Conservation (phyloP, 441 rosid species). For the Theobroma grandiflorum region DNA sequence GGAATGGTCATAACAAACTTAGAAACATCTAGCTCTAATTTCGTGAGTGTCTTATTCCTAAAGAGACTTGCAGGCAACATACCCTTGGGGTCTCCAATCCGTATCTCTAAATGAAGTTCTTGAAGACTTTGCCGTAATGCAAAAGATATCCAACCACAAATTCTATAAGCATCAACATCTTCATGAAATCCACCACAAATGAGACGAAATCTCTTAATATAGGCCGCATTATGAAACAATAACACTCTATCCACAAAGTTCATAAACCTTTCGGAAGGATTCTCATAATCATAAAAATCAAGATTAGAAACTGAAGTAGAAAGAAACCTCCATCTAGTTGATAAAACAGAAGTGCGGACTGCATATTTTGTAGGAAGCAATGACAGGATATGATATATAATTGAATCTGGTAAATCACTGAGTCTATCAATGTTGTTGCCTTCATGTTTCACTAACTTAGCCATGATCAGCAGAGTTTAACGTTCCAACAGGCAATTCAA, state of each 20-base stretch:
- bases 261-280: neutral
- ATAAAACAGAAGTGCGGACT: neutral
- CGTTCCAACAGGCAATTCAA: neutral
- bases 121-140: neutral
- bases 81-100: accelerated
- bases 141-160: neutral
- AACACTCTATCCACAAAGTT: slow-evolving; percentile 17
- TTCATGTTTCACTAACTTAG: neutral
- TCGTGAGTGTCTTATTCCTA: neutral
- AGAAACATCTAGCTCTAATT: neutral
- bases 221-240: neutral
- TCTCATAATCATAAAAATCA: neutral
- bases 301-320: neutral
- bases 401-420: neutral
- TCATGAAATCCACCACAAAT: neutral
- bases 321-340: neutral
- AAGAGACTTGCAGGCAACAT: neutral
- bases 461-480: neutral
- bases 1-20: neutral
- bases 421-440: neutral
- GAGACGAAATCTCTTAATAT: neutral
- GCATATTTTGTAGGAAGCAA: neutral
- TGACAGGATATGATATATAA: neutral
- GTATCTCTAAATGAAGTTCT: neutral
- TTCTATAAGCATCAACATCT: neutral